Percentiles rank a stretch among this genome's conserved stretches.
Conservation (phyloP, 768 basidiomycete species). For the Auriscalpium microsporum region DNA sequence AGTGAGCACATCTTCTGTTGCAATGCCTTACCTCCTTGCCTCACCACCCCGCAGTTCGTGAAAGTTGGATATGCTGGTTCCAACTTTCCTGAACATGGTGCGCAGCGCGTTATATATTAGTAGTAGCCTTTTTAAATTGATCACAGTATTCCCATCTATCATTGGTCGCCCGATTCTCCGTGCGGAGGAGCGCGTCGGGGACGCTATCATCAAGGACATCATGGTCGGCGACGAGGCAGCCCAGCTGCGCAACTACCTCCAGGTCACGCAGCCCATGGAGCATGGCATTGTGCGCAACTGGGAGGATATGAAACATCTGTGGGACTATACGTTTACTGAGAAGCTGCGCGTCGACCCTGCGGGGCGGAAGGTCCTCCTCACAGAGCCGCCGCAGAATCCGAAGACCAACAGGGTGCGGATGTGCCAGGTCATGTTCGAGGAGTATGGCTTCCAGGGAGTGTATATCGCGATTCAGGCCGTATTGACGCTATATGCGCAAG, state of each 20-base stretch:
- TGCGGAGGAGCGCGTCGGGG: slow-evolving; percentile 90
- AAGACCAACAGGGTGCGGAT: slow-evolving; percentile 86
- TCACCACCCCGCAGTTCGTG: slow-evolving; percentile 36
- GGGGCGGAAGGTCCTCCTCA: slow-evolving; percentile 85
- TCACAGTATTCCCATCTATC: slow-evolving; percentile 87
- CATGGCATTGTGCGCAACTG: slow-evolving; percentile 98
- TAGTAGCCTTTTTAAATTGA: neutral
- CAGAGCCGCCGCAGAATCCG: slow-evolving; percentile 99
- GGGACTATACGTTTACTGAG: slow-evolving; percentile 98
- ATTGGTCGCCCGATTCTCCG: slow-evolving; percentile 95
- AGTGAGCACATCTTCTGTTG: slow-evolving; percentile 25
- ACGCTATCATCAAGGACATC: slow-evolving; percentile 86
- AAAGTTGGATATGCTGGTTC: slow-evolving; percentile 58
- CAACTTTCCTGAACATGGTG: slow-evolving; percentile 58
- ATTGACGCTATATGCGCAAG: slow-evolving; percentile 96
- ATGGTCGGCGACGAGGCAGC: slow-evolving; percentile 98
- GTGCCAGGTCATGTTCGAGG: slow-evolving; percentile 99
- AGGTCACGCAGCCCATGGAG: slow-evolving; percentile 97
- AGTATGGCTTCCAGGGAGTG: slow-evolving; percentile 91
- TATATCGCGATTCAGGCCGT: slow-evolving; percentile 99
- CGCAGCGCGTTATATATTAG: no score
- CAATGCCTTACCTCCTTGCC: neutral
- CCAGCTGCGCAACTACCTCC: slow-evolving; percentile 87
- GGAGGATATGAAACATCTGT: slow-evolving; percentile 97
- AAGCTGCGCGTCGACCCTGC: slow-evolving; percentile 84